phyloP scores from a whole-genome alignment of 2,329 filamentous ascomycete species.

The Akanthomyces lecanii region DNA sequence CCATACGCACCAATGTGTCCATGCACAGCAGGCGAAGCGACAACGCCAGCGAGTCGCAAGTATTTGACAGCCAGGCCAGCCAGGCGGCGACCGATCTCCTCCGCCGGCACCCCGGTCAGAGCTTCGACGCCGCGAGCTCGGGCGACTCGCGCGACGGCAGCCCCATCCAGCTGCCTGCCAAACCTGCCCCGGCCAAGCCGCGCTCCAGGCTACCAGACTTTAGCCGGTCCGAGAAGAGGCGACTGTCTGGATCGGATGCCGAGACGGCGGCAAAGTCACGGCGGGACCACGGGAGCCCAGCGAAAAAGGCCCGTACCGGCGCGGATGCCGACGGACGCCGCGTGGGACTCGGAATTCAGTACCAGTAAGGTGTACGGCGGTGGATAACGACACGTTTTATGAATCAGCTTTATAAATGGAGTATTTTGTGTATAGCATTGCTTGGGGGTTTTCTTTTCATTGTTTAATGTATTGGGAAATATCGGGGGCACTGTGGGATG shows the following conservation, averaged over 20 bases:
- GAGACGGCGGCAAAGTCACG: conserved; percentile 24
- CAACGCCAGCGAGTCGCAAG: conserved; percentile 41
- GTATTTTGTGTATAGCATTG: not conserved
- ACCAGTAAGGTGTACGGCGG: conserved; percentile 27
- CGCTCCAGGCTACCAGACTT: conserved; percentile 38
- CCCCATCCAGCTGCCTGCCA: conserved; percentile 30
- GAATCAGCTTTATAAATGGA: not conserved
- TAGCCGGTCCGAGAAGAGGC: conserved; percentile 48
- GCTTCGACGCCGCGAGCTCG: conserved; percentile 46
- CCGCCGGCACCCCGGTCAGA: conserved; percentile 53
- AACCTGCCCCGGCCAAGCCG: conserved; percentile 41
- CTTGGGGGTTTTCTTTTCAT: not conserved
- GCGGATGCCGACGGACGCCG: conserved; percentile 36
- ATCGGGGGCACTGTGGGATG: not conserved
- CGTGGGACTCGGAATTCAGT: conserved; percentile 52
- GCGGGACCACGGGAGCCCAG: conserved; percentile 39
- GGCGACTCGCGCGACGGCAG: conserved; percentile 41
- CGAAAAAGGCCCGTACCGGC: conserved; percentile 48
- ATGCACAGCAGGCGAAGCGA: conserved; percentile 17
- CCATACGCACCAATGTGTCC: conserved; percentile 29
- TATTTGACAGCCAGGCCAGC: conserved; percentile 72
- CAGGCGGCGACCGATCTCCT: conserved; percentile 73
- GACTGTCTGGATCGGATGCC: conserved; percentile 38
- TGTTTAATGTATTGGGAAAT: not conserved
- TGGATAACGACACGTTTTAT: not conserved